Evolutionary conservation across 202 grass and related monocot genomes (phyloP), one percentile per base, ranked within the genome.

Genomic region (Bolboschoenoplectus hybrid): DNA sequence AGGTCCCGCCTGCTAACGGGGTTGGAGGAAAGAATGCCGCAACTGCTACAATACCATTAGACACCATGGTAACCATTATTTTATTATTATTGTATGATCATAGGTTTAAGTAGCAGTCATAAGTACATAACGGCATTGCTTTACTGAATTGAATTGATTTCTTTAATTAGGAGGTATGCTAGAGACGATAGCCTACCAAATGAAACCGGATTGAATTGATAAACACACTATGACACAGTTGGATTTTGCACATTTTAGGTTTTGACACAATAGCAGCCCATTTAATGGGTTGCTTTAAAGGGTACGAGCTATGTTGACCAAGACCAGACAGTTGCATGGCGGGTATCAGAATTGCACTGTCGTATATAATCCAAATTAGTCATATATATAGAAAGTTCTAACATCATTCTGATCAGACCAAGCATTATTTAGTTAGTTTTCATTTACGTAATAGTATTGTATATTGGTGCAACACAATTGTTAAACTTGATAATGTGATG

Each of bases 21-120:
- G 55, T 81, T 84, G 88, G 71, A 58, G 80, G 55, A 38, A 87
- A 83, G 51, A 77, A 62, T 72, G 85, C 68, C 9, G 80, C 81
- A 63, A 87, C 81, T 17, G 80, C 83, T 5, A 62, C 85, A 52
- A 87, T 90, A 84, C 85, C 88, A 43, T 84, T 87, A 85, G 88
- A 87, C 14, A 63, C 61, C 16, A 58, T 49, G 49, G 81, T 86
- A 65, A 41, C 61, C 55, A 16, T 80, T 32, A 9, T 58, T 80
- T 3, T 35, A 60, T 80, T 80, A 7, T 60, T 80, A 6, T 80
- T 26, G 40, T 71, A 11, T 49, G 69, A 20, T 19, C 51, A 78
- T 56, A 78, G 74, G 35, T 78, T 53, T 39, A 17, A 1, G 56
- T 52, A 57, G 50, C 34, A 17, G 51, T 79, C 53, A 60, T n/a